These are phyloP conservation scores for Elsinoe necatrix DNA, from an alignment of 2,329 filamentous ascomycete genomes.

Conservation along the genomic window DNA sequence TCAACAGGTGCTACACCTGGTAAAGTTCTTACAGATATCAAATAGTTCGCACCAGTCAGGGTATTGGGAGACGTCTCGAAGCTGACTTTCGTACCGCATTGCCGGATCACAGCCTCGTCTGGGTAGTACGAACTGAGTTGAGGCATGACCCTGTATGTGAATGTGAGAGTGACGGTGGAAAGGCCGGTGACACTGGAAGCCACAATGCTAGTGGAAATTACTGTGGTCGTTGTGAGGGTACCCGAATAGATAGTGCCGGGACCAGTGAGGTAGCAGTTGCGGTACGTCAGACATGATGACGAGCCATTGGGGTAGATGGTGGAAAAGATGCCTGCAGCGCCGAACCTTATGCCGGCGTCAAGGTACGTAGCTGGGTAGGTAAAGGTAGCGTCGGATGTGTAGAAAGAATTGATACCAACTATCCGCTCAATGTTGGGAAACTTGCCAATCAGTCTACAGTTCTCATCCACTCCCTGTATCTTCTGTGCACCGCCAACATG, in stretches of 20 bases:
- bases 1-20: constrained; percentile 1
- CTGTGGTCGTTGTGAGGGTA: not conserved
- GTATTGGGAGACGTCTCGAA: constrained; percentile 10
- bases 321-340: constrained; percentile 2
- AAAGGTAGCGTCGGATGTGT: constrained; percentile 2
- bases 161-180: not conserved
- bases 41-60: constrained; percentile 4
- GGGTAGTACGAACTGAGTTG: constrained; percentile 2
- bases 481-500: not conserved
- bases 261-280: constrained; percentile 3
- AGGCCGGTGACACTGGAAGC: not conserved
- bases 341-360: not conserved
- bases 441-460: not conserved
- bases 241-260: not conserved
- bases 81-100: constrained; percentile 1
- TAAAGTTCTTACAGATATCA: not conserved
- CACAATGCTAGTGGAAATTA: not conserved
- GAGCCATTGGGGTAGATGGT: constrained; percentile 1
- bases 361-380: constrained; percentile 5
- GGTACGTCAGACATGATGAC: not conserved
- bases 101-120: not conserved
- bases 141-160: constrained; percentile 1
- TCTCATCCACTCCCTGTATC: constrained; percentile 2
- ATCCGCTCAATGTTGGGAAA: constrained; percentile 8
- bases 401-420: not conserved